These are phyloP conservation scores for Microsporum ferrugineum DNA, from an alignment of 2,329 filamentous ascomycete genomes.

Conservation along the genomic window DNA sequence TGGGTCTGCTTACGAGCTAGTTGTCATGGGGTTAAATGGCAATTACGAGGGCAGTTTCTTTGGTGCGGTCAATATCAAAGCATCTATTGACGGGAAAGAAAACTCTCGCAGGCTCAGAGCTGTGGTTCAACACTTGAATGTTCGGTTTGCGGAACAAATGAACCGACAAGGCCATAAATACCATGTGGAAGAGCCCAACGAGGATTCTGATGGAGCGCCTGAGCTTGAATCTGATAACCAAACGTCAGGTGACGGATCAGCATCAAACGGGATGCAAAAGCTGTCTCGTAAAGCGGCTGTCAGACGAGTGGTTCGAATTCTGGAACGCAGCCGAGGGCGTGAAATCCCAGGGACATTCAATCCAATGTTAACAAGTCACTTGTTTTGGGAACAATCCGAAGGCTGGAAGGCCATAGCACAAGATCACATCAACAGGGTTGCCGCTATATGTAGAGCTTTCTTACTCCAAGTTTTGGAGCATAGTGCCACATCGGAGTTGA, in stretches of 20 bases:
- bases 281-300: slow-evolving; percentile 28
- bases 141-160: slow-evolving; percentile 34
- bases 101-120: slow-evolving; percentile 20
- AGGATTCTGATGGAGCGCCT: slow-evolving; percentile 8
- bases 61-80: slow-evolving; percentile 2
- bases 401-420: slow-evolving; percentile 38
- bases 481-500: slow-evolving; percentile 27
- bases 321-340: slow-evolving; percentile 36
- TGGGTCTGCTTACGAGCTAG: slow-evolving; percentile 27
- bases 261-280: slow-evolving; percentile 12
- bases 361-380: slow-evolving; percentile 45
- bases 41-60: slow-evolving; percentile 27
- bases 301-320: slow-evolving; percentile 27
- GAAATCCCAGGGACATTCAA: slow-evolving; percentile 53
- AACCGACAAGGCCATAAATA: slow-evolving; percentile 32
- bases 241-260: not conserved
- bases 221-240: not conserved
- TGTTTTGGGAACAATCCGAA: slow-evolving; percentile 48
- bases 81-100: not conserved
- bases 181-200: slow-evolving; percentile 21
- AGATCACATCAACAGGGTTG: slow-evolving; percentile 23
- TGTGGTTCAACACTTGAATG: slow-evolving; percentile 18
- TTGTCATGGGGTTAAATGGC: slow-evolving; percentile 24
- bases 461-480: slow-evolving; percentile 29
- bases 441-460: slow-evolving; percentile 24